Base-by-base conservation (phyloP, 83 land plant genomes). In the Thuja plicata region DNA sequence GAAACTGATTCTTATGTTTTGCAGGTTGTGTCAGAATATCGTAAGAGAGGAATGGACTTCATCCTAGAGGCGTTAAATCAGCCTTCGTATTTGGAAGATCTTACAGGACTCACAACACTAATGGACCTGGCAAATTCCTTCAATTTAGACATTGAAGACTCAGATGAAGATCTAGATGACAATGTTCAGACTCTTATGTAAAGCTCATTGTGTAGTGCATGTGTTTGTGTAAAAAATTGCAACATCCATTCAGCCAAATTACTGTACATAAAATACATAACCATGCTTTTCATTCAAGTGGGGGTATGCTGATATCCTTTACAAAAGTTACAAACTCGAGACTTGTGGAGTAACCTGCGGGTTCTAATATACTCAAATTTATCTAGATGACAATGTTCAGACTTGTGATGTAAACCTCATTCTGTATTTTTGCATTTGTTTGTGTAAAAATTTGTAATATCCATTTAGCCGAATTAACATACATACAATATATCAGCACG, bases 31-130 rank as follows among this genome's bases (percentile, higher is more conserved):
- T 88, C 91, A 7, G 99, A 98, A 88, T 98, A 90, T 89, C 93
- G 94, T 88, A 87, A 87, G 52, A 93, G 96, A 93, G 99, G 98
- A 34, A 86, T 94, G 82, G 96, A 95, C n/a, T 97, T 98, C 89
- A 88, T 98, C 24, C 90, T 95, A 43, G 90, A 95, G 89, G 99
- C 94, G 7, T 92, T 98, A 71, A 98, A 97, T 87, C 94, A 95
- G 48, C 99, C 99, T 5, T 93, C 96, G 12, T 97, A 96, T 89
- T 84, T 99, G 92, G 99, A 97, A 87, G 99, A 99, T 89, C 93
- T 99, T 62, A 97, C 99, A n/a, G 99, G 99, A 55, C 91, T 97
- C 34, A 97, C 99, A 5, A 97, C 96, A 80, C 84, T 99, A 89
- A 93, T 93, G 90, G 90, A 95, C 30, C 92, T 97, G 34, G 95